phyloP scores from a whole-genome alignment of 106 monocot genomes.

The Xerophyta viscosa region DNA sequence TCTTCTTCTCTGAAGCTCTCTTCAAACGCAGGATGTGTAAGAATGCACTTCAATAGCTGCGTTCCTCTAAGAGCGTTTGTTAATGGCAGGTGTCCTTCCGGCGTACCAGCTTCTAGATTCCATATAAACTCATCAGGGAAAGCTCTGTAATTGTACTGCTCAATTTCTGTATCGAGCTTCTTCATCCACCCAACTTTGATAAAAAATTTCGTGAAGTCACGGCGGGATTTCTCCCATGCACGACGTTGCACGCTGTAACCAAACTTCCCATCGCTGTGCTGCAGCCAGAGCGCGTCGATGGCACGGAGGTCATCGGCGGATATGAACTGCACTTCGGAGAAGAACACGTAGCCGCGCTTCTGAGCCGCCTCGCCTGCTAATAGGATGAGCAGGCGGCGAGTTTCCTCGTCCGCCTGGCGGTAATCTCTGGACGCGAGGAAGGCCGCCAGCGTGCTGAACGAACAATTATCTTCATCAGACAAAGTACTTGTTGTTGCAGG shows the following conservation, averaged over 20 bases:
- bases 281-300: slow-evolving; percentile 79
- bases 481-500: too few species aligned
- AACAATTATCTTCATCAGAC: too few species aligned
- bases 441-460: slow-evolving; percentile 46
- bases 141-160: slow-evolving; percentile 74
- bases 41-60: slow-evolving; percentile 55
- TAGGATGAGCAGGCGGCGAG: slow-evolving; percentile 76
- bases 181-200: slow-evolving; percentile 85
- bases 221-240: slow-evolving; percentile 66
- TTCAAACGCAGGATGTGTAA: slow-evolving; percentile 82
- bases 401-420: slow-evolving; percentile 80
- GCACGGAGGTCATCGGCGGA: slow-evolving; percentile 40
- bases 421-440: slow-evolving; percentile 55
- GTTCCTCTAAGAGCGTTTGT: slow-evolving; percentile 95
- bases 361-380: slow-evolving; percentile 72
- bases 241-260: slow-evolving; percentile 86
- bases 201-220: slow-evolving; percentile 91
- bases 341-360: slow-evolving; percentile 93
- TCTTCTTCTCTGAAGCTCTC: slow-evolving; percentile 8
- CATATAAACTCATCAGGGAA: slow-evolving; percentile 85
- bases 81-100: slow-evolving; percentile 86
- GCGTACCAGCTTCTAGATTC: slow-evolving; percentile 55
- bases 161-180: slow-evolving; percentile 72
- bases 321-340: slow-evolving; percentile 95
- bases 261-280: slow-evolving; percentile 49